phyloP scores from a whole-genome alignment of 2,329 filamentous ascomycete species.

The Lecanicillium sp. region DNA sequence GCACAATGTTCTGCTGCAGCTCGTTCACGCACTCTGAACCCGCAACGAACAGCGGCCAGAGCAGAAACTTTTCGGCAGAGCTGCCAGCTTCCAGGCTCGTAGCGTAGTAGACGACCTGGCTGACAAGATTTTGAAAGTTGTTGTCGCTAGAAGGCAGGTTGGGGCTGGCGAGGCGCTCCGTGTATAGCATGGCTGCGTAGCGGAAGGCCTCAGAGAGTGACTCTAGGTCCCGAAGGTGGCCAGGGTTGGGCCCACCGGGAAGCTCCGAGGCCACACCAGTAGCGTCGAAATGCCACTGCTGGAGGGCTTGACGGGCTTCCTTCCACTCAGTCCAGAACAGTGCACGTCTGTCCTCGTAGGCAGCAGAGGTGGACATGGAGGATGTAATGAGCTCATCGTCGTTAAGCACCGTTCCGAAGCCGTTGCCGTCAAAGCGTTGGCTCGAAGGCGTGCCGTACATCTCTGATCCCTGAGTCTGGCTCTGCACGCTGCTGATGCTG shows the following conservation, averaged over 20 bases:
- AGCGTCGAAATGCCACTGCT: slow-evolving; percentile 72
- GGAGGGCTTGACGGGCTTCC: slow-evolving; percentile 67
- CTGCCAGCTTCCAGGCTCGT: slow-evolving; percentile 67
- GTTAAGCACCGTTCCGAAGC: slow-evolving; percentile 52
- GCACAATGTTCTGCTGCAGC: slow-evolving; percentile 70
- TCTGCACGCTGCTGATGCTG: slow-evolving; percentile 18
- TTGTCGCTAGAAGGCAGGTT: slow-evolving; percentile 64
- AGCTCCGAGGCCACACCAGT: slow-evolving; percentile 45
- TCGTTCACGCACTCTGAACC: slow-evolving; percentile 85
- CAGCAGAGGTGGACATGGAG: slow-evolving; percentile 34
- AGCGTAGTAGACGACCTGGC: slow-evolving; percentile 77
- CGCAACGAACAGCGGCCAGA: slow-evolving; percentile 89
- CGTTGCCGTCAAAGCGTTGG: slow-evolving; percentile 61
- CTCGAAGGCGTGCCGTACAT: slow-evolving; percentile 33
- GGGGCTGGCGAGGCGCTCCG: slow-evolving; percentile 77
- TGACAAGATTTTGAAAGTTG: slow-evolving; percentile 78
- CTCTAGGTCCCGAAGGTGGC: slow-evolving; percentile 66
- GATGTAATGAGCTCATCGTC: slow-evolving; percentile 47
- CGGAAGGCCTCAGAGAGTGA: slow-evolving; percentile 88
- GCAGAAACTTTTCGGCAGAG: slow-evolving; percentile 76
- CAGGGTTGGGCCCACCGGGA: slow-evolving; percentile 44
- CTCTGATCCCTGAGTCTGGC: slow-evolving; percentile 23
- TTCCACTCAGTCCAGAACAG: slow-evolving; percentile 87
- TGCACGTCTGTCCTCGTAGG: slow-evolving; percentile 53
- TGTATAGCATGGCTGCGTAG: slow-evolving; percentile 82